phyloP scores from a whole-genome alignment of 2,329 filamentous ascomycete species.

The Magnaporthiopsis incrustans region DNA sequence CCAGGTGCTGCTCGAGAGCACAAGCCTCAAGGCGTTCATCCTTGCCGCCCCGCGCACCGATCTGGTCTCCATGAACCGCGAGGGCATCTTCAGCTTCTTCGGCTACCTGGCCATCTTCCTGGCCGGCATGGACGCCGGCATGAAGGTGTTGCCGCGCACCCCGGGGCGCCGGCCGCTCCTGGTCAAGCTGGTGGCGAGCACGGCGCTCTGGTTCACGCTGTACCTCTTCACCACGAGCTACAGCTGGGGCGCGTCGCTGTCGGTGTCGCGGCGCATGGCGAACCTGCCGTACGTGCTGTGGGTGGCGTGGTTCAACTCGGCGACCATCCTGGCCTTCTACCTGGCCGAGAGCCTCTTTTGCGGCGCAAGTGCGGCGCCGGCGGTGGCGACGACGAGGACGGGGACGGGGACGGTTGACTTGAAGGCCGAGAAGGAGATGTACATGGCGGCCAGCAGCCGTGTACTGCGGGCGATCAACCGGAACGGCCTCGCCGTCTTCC shows the following conservation, averaged over 20 bases:
- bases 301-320: conserved; percentile 84
- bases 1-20: conserved; percentile 68
- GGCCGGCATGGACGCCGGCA: conserved; percentile 75
- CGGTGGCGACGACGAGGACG: no score
- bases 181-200: conserved; percentile 56
- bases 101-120: conserved; percentile 95
- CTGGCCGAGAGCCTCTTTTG: conserved; percentile 67
- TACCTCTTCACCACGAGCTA: conserved; percentile 64
- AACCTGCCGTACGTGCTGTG: conserved; percentile 92
- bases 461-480: conserved; percentile 81
- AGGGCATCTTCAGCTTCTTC: conserved; percentile 90
- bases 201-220: conserved; percentile 58
- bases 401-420: conserved; percentile 22
- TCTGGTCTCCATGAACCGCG: conserved; percentile 81
- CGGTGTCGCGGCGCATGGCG: conserved; percentile 79
- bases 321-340: conserved; percentile 74
- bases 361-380: background rate
- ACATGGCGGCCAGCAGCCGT: conserved; percentile 64
- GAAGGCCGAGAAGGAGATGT: conserved; percentile 54
- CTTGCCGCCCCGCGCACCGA: conserved; percentile 72
- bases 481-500: conserved; percentile 78
- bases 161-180: conserved; percentile 49
- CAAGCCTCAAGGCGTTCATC: conserved; percentile 72
- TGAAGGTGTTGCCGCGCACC: conserved; percentile 63
- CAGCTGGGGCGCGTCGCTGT: conserved; percentile 61